Base-by-base conservation (phyloP, 2,329 filamentous ascomycete species). In the Colletotrichum sp. region DNA sequence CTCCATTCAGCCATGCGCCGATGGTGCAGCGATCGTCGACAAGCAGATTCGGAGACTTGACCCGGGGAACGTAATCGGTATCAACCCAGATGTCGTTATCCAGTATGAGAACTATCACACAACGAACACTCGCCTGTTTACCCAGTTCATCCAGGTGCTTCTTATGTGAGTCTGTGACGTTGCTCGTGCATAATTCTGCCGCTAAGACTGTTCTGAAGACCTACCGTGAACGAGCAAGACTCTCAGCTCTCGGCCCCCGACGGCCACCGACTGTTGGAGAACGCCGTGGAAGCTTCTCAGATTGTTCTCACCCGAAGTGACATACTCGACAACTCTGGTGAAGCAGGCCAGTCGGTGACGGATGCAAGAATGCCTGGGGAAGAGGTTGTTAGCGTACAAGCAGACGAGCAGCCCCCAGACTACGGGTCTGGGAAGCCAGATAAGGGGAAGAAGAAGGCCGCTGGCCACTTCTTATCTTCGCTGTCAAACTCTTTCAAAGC, bases 21-120 rank as follows among this genome's bases (percentile, higher is more conserved):
- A 73, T 6, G 77, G 80, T 6, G 77, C 79, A 24, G 83, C 81
- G 2, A 78, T 79, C 18, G 64, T 85, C 49, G 81, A 82, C 55
- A 85, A 85, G 76, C 84, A 85, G 79, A 68, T 83, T 1, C 81
- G 83, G 80, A 79, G 83, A 6, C 72, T 85, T 66, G 80, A 81
- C 36, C 71, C 79, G 0, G 78, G 80, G 24, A 82, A 78, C 24
- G 72, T 81, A 28, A 63, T 65, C 1, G 66, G 75, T 15, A 16
- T 84, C 26, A 80, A 84, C 69, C 72, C 76, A 28, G 78, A 78
- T 10, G 81, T 82, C 75, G 39, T 85, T 30, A 34, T 67, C 9
- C 79, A 78, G 18, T 80, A 83, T 12, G 76, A 78, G 32, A 75
- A 80, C 32, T 76, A 79, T 3, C 68, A 84, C 6, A 68, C 76